Percentiles rank a stretch among this genome's conserved stretches.
These are phyloP conservation scores for Elsinoe australis DNA, from an alignment of 2,329 filamentous ascomycete genomes.

Conservation along the genomic window DNA sequence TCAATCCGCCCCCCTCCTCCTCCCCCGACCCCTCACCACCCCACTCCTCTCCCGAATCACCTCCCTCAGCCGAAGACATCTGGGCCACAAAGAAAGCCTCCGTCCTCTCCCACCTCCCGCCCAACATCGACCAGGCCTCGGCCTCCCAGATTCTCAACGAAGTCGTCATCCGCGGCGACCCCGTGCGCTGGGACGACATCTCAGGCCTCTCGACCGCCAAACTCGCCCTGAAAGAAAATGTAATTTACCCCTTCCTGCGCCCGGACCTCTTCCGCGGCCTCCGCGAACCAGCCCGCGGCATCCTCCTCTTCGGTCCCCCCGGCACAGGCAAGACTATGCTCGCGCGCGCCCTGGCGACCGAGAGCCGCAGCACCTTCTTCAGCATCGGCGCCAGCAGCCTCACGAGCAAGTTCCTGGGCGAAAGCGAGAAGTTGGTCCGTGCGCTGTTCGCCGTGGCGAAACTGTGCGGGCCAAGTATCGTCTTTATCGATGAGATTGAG, in stretches of 20 bases:
- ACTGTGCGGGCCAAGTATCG: constrained; percentile 82
- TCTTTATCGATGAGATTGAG: constrained; percentile 98
- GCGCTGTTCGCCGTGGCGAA: constrained; percentile 89
- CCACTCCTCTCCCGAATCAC: constrained; percentile 12
- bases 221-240: constrained; percentile 83
- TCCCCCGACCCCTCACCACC: constrained; percentile 15
- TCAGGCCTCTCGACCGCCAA: constrained; percentile 87
- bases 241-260: constrained; percentile 92
- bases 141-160: constrained; percentile 93
- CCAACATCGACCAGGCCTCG: constrained; percentile 71
- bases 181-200: constrained; percentile 91
- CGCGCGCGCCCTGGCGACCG: constrained; percentile 85
- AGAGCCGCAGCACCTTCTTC: constrained; percentile 92
- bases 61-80: constrained; percentile 27
- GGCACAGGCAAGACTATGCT: constrained; percentile 99
- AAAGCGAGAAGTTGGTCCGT: constrained; percentile 91
- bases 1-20: constrained; percentile 22
- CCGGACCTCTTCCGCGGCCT: constrained; percentile 94
- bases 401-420: constrained; percentile 91
- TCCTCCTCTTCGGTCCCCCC: constrained; percentile 91
- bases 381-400: constrained; percentile 91
- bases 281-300: constrained; percentile 85
- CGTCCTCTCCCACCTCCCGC: constrained; percentile 69
- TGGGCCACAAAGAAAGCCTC: constrained; percentile 57
- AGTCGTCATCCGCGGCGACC: constrained; percentile 87